Conservation (phyloP, 768 basidiomycete species). For the Gloeophyllum trabeum region DNA sequence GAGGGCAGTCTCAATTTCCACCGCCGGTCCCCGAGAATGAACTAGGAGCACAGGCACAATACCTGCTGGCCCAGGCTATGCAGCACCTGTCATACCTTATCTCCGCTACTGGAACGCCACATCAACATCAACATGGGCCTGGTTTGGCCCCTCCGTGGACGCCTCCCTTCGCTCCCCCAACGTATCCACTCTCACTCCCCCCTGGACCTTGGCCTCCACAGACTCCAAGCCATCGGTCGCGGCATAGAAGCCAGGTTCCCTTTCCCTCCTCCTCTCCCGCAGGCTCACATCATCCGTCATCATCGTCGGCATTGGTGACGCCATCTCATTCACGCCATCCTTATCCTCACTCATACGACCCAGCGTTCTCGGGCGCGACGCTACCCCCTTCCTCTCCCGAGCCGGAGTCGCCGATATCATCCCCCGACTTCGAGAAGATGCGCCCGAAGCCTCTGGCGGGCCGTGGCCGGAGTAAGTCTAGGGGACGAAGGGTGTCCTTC, state of each 20-base stretch:
- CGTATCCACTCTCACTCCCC: constrained; percentile 11
- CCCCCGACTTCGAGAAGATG: constrained; percentile 13
- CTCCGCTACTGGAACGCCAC: constrained; percentile 17
- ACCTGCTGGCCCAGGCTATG: constrained; percentile 26
- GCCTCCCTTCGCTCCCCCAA: constrained; percentile 7
- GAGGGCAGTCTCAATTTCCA: too few relatives aligned
- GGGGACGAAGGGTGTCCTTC: constrained; percentile 50
- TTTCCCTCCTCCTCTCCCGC: constrained; percentile 19
- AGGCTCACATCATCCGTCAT: constrained; percentile 5
- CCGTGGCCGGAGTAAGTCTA: constrained; percentile 38
- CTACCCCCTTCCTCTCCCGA: constrained; percentile 37
- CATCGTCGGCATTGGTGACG: constrained; percentile 20
- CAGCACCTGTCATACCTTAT: constrained; percentile 28
- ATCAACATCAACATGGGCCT: not conserved
- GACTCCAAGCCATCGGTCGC: constrained; percentile 10
- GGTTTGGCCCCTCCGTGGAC: not conserved
- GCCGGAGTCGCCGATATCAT: constrained; percentile 7
- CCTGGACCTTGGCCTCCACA: constrained; percentile 9
- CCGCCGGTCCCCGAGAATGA: not conserved
- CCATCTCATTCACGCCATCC: constrained; percentile 20
- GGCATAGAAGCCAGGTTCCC: constrained; percentile 12
- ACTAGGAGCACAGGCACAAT: constrained; percentile 20
- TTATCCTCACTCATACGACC: constrained; percentile 29
- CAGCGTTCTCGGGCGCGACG: constrained; percentile 32
- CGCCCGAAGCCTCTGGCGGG: constrained; percentile 24